Evolutionary conservation across 345 rosid genomes (phyloP), one percentile per base, ranked within the genome.

Genomic region (Acer negundo): DNA sequence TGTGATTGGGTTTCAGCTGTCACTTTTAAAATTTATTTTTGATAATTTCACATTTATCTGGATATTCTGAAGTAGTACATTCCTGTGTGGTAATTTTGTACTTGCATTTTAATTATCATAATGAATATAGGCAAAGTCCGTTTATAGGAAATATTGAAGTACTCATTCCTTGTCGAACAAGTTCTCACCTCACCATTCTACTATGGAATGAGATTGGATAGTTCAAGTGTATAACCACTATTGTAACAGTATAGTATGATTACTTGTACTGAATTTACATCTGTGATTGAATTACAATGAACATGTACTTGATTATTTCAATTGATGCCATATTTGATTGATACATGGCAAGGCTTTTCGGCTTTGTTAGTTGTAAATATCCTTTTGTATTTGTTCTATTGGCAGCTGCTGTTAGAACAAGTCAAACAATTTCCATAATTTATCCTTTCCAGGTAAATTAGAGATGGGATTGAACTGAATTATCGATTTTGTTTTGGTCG

Each of bases 401-500:
- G 8, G 17, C 0, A 47, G 22, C 35, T 68, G 40, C 9, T n/a
- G 24, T 61, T 62, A 80, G 28, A 62, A 24, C 8, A 38, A 40
- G 49, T 65, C 81, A 20, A 68, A 20, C 17, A 82, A n/a, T 67
- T 73, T 71, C 79, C 75, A 28, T 16, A 74, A 2, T 20, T 72
- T 72, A 10, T 74, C 80, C 35, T 65, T 82, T 15, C 73, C 75
- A 28, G 77, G 75, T 24, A 72, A 78, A 15, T 75, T 64, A 0
- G 59, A 11, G 17, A 78, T 38, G 9, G 79, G 71, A 38, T 74
- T 71, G 38, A 78, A 35, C 22, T 20, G 75, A 38, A 72, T 46
- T 24, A 75, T 68, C 6, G 86, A 70, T 42, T 81, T 82, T 1
- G 35, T 26, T 59, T 4, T 13, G 12, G 68, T 40, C 16, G 77